These are phyloP conservation scores for Monosporascus sp. DNA, from an alignment of 2,329 filamentous ascomycete genomes.

Conservation along the genomic window DNA sequence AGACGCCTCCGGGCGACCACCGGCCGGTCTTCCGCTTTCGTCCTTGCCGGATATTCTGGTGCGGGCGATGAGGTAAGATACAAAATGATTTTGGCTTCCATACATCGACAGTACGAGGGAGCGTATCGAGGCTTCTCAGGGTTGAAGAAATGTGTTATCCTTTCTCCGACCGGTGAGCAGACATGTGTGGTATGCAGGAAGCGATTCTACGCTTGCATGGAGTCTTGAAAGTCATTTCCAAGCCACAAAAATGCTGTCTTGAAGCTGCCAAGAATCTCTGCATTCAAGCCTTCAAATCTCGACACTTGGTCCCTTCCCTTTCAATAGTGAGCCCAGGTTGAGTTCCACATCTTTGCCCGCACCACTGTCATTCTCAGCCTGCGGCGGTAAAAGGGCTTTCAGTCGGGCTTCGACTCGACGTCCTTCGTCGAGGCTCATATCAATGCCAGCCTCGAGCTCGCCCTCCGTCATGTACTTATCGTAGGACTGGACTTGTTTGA, in stretches of 20 bases:
- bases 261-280: background rate
- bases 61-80: too few relatives aligned
- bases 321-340: slow-evolving; percentile 14
- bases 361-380: slow-evolving; percentile 1
- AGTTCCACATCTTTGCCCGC: slow-evolving; percentile 4
- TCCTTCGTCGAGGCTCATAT: slow-evolving; percentile 20
- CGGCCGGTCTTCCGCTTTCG: too few relatives aligned
- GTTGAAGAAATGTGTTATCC: too few relatives aligned
- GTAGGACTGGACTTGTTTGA: slow-evolving; percentile 9
- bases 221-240: background rate
- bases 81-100: too few relatives aligned
- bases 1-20: too few relatives aligned
- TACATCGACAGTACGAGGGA: too few relatives aligned
- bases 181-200: too few relatives aligned
- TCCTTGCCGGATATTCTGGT: too few relatives aligned
- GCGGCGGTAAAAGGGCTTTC: slow-evolving; percentile 11
- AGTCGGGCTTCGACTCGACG: slow-evolving; percentile 17
- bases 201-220: background rate
- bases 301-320: slow-evolving; percentile 10
- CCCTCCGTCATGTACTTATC: slow-evolving; percentile 22
- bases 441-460: slow-evolving; percentile 18
- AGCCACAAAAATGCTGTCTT: background rate
- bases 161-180: too few relatives aligned
- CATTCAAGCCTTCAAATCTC: background rate
- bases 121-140: too few relatives aligned